Evolutionary conservation across 495 filamentous ascomycete genomes (phyloP).

Genomic region (Oidiodendron maius): DNA sequence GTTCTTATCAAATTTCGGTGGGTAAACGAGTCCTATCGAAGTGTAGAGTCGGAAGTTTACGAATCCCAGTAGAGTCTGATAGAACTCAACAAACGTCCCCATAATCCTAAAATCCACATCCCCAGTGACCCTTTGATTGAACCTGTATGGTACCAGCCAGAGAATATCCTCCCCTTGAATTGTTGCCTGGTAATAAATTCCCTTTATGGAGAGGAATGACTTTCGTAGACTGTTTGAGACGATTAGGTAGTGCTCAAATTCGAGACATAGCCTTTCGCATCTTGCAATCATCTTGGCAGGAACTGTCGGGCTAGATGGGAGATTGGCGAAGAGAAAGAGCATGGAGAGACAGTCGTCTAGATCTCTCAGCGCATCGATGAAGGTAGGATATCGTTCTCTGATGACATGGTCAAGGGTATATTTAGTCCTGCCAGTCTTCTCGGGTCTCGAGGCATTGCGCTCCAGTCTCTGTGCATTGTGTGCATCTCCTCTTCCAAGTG

Average conservation of each 20-base stretch:
- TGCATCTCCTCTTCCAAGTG: conserved; percentile 85
- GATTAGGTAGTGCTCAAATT: conserved; percentile 98
- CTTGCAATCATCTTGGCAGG: conserved; percentile 88
- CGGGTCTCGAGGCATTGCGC: conserved; percentile 58
- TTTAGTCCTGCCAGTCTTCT: conserved; percentile 77
- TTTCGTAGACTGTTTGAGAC: conserved; percentile 82
- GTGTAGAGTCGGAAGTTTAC: conserved; percentile 95
- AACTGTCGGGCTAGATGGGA: conserved; percentile 82
- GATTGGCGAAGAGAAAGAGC: conserved; percentile 93
- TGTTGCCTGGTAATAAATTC: conserved; percentile 98
- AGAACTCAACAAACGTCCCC: conserved; percentile 98
- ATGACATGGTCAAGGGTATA: conserved; percentile 94
- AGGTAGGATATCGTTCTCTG: conserved; percentile 96
- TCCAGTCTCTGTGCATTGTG: conserved; percentile 67
- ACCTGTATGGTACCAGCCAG: conserved; percentile 95
- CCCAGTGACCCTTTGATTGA: conserved; percentile 85
- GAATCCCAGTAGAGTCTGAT: conserved; percentile 91
- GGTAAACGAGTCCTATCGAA: conserved; percentile 82
- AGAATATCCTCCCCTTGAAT: conserved; percentile 97
- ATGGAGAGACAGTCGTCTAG: conserved; percentile 95
- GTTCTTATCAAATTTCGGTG: conserved; percentile 82
- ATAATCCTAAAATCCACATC: conserved; percentile 98
- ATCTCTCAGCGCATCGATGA: conserved; percentile 88
- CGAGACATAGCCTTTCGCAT: conserved; percentile 84
- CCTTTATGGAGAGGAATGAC: conserved; percentile 96